phyloP scores from a whole-genome alignment of 345 rosid species.

The Populus alba region DNA sequence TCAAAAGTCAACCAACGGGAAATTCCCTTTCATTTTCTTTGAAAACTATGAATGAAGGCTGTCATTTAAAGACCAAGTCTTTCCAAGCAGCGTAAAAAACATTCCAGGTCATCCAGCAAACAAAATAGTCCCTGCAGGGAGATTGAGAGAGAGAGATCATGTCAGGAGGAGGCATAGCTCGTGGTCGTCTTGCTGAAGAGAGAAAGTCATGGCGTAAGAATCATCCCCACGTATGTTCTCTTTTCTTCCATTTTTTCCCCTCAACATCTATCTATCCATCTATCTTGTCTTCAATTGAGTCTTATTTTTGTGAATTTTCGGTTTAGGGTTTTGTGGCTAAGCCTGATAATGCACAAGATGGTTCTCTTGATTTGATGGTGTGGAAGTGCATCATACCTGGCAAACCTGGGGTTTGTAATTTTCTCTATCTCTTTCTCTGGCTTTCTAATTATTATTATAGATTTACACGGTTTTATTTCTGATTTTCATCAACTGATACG shows the following conservation, averaged over 20 bases:
- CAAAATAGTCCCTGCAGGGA: not conserved
- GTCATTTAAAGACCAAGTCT: not conserved
- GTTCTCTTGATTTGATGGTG: constrained; percentile 11
- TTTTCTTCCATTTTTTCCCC: not conserved
- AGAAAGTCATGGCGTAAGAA: constrained; percentile 16
- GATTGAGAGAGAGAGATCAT: not conserved
- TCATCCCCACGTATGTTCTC: constrained; percentile 7
- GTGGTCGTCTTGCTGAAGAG: constrained; percentile 17
- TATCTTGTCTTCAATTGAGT: not conserved
- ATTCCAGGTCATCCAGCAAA: not conserved
- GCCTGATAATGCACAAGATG: constrained; percentile 6
- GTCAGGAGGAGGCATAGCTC: constrained; percentile 19
- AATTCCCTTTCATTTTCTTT: not conserved
- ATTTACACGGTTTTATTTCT: not conserved
- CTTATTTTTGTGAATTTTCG: not conserved
- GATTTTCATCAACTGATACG: too few species aligned
- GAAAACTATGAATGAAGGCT: not conserved
- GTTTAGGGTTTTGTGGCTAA: constrained; percentile 16
- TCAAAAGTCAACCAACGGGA: not conserved
- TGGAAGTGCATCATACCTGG: constrained; percentile 18
- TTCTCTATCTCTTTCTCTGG: not conserved
- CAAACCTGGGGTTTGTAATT: constrained; percentile 8
- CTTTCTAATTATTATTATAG: not conserved
- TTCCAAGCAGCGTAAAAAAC: not conserved
- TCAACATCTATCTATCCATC: not conserved